Evolutionary conservation across 2,329 filamentous ascomycete genomes (phyloP), one percentile per base, ranked within the genome.

Genomic region (Acrodontium crateriforme): DNA sequence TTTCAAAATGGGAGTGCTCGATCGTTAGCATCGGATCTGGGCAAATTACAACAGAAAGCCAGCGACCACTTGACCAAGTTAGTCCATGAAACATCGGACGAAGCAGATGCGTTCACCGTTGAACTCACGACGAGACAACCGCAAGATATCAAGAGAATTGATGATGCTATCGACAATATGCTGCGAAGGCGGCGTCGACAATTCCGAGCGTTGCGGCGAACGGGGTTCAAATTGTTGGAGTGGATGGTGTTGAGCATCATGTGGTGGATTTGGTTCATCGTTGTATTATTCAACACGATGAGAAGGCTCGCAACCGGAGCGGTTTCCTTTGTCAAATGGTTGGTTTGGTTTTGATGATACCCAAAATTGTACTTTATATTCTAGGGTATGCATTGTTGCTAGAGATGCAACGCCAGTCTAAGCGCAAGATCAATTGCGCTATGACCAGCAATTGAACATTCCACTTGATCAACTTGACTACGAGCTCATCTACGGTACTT

Each of bases 191-290:
- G 84, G 28, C 65, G 80, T 34, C 66, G 78, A 34, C 65, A 83
- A 28, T 65, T 89, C 46, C 65, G 81, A 30, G 84, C 82, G 73
- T 55, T 84, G 14, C 65, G 82, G 20, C 65, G 80, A 9, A 71
- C 74, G 1, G 76, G 82, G 9, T 95, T 84, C 69, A 72, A 84
- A 30, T 56, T 77, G 12, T 70, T 94, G 10, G 87, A 95, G 60
- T 94, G 84, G 83, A 60, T 73, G 27, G 66, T 95, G 11, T 73
- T 95, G 20, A 80, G 79, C 3, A 70, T 91, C 42, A 82, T 95
- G 74, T 94, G 89, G 84, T 83, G 78, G 55, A 75, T 91, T 10
- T 95, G 87, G 84, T 71, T 91, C 34, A 62, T 92, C 18, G 85
- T 94, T 14, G 79, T 84, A 51, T 62, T 87, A 14, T 62, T 78